Conservation (phyloP, 2,329 filamentous ascomycete species). For the Beauveria australis region DNA sequence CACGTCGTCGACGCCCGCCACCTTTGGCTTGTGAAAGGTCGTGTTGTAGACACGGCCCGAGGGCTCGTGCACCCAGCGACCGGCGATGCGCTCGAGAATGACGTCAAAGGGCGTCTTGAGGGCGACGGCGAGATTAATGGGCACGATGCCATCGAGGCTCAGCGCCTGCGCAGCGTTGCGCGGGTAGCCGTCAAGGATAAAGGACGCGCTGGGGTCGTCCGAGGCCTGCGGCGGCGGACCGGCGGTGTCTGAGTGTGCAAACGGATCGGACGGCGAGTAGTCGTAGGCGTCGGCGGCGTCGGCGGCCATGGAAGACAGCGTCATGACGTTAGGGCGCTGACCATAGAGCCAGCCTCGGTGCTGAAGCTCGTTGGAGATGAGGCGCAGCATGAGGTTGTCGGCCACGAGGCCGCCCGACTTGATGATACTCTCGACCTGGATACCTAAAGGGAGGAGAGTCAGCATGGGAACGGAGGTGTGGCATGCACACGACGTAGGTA, state of each 20-base stretch:
- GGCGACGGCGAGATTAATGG: conserved; percentile 91
- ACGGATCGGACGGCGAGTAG: conserved; percentile 27
- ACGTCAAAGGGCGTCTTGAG: conserved; percentile 78
- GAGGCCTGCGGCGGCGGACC: conserved; percentile 37
- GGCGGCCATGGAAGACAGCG: conserved; percentile 36
- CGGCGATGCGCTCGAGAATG: conserved; percentile 81
- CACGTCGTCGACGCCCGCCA: conserved; percentile 75
- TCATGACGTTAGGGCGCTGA: conserved; percentile 42
- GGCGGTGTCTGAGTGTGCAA: conserved; percentile 29
- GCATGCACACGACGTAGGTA: conserved; percentile 16
- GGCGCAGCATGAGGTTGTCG: conserved; percentile 81
- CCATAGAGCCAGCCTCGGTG: conserved; percentile 73
- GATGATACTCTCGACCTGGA: conserved; percentile 85
- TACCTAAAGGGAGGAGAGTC: conserved; percentile 46
- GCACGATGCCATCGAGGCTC: conserved; percentile 70
- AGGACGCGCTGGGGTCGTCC: conserved; percentile 71
- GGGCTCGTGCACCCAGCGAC: conserved; percentile 86
- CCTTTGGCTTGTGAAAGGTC: conserved; percentile 77
- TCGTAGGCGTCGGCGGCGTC: conserved; percentile 27
- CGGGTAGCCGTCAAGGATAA: conserved; percentile 94
- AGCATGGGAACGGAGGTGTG: not conserved
- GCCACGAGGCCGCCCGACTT: conserved; percentile 83
- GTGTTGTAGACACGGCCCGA: conserved; percentile 95
- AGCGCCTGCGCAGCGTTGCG: conserved; percentile 74
- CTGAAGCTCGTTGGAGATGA: conserved; percentile 84